A percentile compares a stretch with the other conserved stretches of the same genome.
These are phyloP conservation scores for Cyclostephanos invisitatus DNA, from an alignment of 108 stramenopile species.

Conservation along the genomic window DNA sequence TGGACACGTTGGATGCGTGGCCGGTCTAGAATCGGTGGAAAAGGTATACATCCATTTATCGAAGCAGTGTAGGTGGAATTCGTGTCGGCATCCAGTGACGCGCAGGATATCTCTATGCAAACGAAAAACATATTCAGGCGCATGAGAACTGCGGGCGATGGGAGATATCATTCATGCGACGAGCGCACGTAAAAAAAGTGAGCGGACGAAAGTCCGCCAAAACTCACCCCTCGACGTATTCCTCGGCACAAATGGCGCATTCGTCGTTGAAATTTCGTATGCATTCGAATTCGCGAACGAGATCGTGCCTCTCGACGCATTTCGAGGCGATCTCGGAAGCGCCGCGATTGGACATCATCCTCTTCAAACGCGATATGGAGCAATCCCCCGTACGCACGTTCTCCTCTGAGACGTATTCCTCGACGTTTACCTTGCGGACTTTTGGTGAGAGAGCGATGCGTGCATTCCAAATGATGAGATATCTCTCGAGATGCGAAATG, in stretches of 20 bases:
- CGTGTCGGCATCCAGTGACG: constrained; percentile 35
- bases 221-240: constrained; percentile 47
- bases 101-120: constrained; percentile 26
- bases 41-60: constrained; percentile 50
- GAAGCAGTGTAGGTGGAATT: constrained; percentile 45
- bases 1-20: constrained; percentile 36
- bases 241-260: constrained; percentile 44
- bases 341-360: constrained; percentile 41
- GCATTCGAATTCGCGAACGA: constrained; percentile 23
- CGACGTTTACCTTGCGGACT: constrained; percentile 37
- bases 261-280: constrained; percentile 41
- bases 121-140: no score
- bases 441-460: background rate
- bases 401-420: constrained; percentile 38
- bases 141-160: background rate
- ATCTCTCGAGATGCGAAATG: no score
- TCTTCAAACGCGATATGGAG: constrained; percentile 34
- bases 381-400: constrained; percentile 31
- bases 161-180: background rate
- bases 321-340: constrained; percentile 14
- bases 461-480: background rate
- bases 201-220: no score
- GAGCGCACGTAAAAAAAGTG: background rate
- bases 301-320: constrained; percentile 34
- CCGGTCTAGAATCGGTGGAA: constrained; percentile 38